A percentile compares a stretch with the other conserved stretches of the same genome.
Evolutionary conservation across 805 yeast species (phyloP).

Genomic region (Groenewaldozyma tartarivorans): DNA sequence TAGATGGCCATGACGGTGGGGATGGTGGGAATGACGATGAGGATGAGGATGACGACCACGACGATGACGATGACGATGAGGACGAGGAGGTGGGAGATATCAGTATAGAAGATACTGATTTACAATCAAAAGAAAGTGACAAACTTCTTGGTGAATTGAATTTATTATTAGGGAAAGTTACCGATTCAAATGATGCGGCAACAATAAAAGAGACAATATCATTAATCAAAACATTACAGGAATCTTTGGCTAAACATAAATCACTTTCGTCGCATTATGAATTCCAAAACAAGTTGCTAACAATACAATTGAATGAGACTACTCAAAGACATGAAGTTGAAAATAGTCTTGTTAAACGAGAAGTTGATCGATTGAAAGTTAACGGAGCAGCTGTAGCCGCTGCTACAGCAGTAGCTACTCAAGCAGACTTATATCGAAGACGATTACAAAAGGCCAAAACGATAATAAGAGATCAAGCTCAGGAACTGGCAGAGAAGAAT

Average conservation of each 20-base stretch:
- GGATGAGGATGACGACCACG: background rate
- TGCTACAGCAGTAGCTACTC: slow-evolving; percentile 14
- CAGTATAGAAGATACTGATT: background rate
- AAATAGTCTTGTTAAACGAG: slow-evolving; percentile 34
- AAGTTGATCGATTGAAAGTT: slow-evolving; percentile 32
- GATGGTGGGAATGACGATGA: background rate
- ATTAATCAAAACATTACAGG: background rate
- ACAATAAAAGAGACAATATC: background rate
- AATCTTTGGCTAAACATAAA: slow-evolving; percentile 1
- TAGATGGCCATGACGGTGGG: background rate
- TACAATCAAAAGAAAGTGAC: background rate
- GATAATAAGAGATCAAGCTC: slow-evolving; percentile 37
- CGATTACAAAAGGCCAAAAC: slow-evolving; percentile 34
- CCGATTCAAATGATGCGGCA: background rate
- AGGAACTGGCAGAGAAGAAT: slow-evolving; percentile 35
- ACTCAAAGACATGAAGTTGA: slow-evolving; percentile 42
- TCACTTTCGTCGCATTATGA: slow-evolving; percentile 15
- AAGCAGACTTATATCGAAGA: slow-evolving; percentile 28
- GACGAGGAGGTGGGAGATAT: background rate
- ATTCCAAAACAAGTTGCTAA: slow-evolving; percentile 33
- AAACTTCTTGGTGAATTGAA: no score
- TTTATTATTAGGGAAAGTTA: background rate
- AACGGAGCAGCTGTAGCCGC: slow-evolving; percentile 18
- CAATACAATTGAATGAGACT: slow-evolving; percentile 35
- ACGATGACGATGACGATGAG: background rate